Evolutionary conservation across 2,329 filamentous ascomycete species (phyloP), one percentile per base, ranked within the genome.

Genomic region (Biscogniauxia mediterranea): DNA sequence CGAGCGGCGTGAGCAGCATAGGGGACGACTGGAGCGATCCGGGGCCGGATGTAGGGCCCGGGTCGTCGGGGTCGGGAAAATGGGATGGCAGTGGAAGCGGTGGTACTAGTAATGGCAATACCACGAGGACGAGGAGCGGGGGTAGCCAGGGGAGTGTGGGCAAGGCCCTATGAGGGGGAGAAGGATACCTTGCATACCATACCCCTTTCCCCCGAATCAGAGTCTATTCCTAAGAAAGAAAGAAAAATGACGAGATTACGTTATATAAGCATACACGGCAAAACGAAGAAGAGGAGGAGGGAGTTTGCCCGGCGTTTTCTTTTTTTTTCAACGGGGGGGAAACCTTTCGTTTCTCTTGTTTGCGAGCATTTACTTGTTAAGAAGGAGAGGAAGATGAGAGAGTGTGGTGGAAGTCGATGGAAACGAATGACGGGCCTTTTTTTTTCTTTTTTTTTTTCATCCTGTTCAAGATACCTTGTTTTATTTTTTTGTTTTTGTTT

Each of bases 1-100:
- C 79, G 25, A 85, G 82, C 66, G 81, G 82, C 51, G 71, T 80
- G 8, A 62, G 52, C 21, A 82, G 77, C 69, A 66, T 79, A 15
- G 38, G 38, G 65, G 74, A 73, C 55, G 79, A 78, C 26, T 85
- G 78, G 82, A 81, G 80, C 58, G 83, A 84, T 58, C 83, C 83
- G 0, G 83, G 83, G 0, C 83, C 83, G 2, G 83, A 85, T 63
- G 76, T 85, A 0, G 82, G 83, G 0, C 77, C 79, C 0, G 75
- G 69, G 3, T 71, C 68, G 55, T 69, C 70, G 69, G 73, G 73
- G 53, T 72, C 72, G 42, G 68, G 68, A 13, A 66, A 61, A 57
- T 68, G 61, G 50, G 67, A 66, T 51, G 64, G 61, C 49, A 15
- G 64, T 17, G 66, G 62, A 46, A 46, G 38, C 6, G 38, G 38